Percentiles rank a stretch among this genome's conserved stretches.
These are phyloP conservation scores for Aspergillus brunneoviolaceus DNA, from an alignment of 2,329 filamentous ascomycete species.

Conservation along the genomic window DNA sequence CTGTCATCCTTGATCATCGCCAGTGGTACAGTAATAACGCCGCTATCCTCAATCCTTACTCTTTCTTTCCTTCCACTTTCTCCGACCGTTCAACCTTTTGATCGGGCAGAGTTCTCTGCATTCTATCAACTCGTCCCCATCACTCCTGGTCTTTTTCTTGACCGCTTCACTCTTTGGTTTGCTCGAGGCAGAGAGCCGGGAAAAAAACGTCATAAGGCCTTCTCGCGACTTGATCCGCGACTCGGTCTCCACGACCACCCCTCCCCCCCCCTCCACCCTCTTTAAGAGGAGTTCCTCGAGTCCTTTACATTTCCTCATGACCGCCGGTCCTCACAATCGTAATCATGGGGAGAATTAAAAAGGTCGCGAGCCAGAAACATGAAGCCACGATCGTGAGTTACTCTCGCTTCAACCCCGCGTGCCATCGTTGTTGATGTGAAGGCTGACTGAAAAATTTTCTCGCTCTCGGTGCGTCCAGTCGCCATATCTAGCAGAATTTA, in stretches of 20 bases:
- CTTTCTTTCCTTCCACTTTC: conserved; percentile 17
- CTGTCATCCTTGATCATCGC: conserved; percentile 29
- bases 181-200: conserved; percentile 25
- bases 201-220: conserved; percentile 42
- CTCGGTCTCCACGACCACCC: conserved; percentile 29
- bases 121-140: background rate
- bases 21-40: conserved; percentile 24
- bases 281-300: conserved; percentile 30
- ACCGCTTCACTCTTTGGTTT: conserved; percentile 22
- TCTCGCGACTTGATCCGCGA: conserved; percentile 32
- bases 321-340: conserved; percentile 34
- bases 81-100: conserved; percentile 1
- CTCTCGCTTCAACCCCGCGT: conserved; percentile 9
- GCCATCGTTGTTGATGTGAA: conserved; percentile 4
- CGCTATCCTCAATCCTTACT: conserved; percentile 20
- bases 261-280: conserved; percentile 22
- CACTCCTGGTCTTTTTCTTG: background rate
- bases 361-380: conserved; percentile 53
- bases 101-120: background rate
- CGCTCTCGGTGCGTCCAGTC: conserved; percentile 57
- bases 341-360: conserved; percentile 55
- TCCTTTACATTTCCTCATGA: conserved; percentile 38
- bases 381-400: conserved; percentile 51
- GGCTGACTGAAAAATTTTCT: conserved; percentile 26
- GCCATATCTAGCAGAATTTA: conserved; percentile 79